Evolutionary conservation across 2,329 filamentous ascomycete genomes (phyloP), one percentile per base, ranked within the genome.

Genomic region (Phoma sp.): DNA sequence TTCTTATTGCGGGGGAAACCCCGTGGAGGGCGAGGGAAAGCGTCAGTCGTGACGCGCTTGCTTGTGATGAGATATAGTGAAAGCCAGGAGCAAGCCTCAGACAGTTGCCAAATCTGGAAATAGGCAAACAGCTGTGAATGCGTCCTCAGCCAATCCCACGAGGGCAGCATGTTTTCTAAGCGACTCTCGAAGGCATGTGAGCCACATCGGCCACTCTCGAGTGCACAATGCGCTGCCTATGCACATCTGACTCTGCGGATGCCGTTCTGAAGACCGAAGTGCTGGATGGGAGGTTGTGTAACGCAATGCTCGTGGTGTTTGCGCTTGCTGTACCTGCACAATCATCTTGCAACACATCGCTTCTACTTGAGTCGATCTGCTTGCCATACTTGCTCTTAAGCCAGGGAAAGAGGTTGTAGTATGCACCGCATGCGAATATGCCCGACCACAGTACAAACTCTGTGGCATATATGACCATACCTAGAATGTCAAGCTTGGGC

Each of bases 401-500:
- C 84, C 84, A 87, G 1, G 87, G 86, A 10, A 79, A 48, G 2
- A 89, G 69, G 60, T 89, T 88, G 64, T 85, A 89, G 57, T 86
- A 86, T 1, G 80, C 84, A 0, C 87, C 87, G 54, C 83, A 86
- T 0, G 82, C 81, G 70, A 89, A 86, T 2, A 89, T 80, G 0
- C 87, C 87, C 37, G 84, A 78, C 88, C 88, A 90, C 1, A 90
- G 76, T 1, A 80, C 75, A 46, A 90, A 77, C 69, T 90, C 87
- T 0, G 83, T 83, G 1, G 82, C 84, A 66, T 90, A 90, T 13
- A 89, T 88, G 1, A 86, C 79, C 55, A 90, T 79, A 0, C 87
- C 88, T 0, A 89, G 71, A 0, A 87, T 66, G 63, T 89, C 83
- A 3, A 87, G 64, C 14, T 75, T 73, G 0, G 79, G 77, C 66